A percentile compares a stretch with the other conserved stretches of the same genome.
Evolutionary conservation across 306 rosid genomes (phyloP).

Genomic region (Quillaja saponaria): DNA sequence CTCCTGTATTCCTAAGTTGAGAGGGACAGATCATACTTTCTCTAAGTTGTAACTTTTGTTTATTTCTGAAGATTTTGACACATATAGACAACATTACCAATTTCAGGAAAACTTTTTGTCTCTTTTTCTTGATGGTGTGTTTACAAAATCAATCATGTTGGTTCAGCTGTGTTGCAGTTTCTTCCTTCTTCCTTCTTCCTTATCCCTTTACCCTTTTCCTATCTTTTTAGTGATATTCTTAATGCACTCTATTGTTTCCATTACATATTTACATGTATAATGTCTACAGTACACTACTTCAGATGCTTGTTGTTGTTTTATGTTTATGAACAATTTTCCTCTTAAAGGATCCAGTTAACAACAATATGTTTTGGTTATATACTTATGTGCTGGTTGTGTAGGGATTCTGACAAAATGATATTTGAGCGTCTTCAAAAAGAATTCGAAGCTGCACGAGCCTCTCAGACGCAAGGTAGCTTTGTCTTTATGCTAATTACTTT

Average conservation of each 20-base stretch:
- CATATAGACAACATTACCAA: background rate
- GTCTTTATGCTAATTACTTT: constrained; percentile 3
- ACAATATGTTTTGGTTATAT: constrained; percentile 5
- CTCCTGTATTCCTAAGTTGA: no score
- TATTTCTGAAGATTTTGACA: background rate
- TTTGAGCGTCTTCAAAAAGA: constrained; percentile 79
- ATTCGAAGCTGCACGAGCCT: constrained; percentile 80
- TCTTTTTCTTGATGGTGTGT: background rate
- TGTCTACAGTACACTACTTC: constrained; percentile 23
- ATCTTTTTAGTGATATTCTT: background rate
- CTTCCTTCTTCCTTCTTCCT: constrained; percentile 2
- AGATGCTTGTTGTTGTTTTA: constrained; percentile 4
- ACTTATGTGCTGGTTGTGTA: constrained; percentile 30
- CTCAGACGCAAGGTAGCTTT: constrained; percentile 80
- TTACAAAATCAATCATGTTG: constrained; percentile 7
- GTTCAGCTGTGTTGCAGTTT: background rate
- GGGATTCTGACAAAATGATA: constrained; percentile 91
- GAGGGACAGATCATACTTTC: background rate
- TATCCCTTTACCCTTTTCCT: constrained; percentile 18
- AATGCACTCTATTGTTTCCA: background rate
- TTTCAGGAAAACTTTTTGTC: background rate
- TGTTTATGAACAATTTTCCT: background rate
- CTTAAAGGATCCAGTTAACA: background rate
- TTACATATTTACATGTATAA: background rate
- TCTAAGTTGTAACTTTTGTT: background rate